These are phyloP conservation scores for Colletotrichum tabaci DNA, from an alignment of 2,329 filamentous ascomycete genomes.

Conservation along the genomic window DNA sequence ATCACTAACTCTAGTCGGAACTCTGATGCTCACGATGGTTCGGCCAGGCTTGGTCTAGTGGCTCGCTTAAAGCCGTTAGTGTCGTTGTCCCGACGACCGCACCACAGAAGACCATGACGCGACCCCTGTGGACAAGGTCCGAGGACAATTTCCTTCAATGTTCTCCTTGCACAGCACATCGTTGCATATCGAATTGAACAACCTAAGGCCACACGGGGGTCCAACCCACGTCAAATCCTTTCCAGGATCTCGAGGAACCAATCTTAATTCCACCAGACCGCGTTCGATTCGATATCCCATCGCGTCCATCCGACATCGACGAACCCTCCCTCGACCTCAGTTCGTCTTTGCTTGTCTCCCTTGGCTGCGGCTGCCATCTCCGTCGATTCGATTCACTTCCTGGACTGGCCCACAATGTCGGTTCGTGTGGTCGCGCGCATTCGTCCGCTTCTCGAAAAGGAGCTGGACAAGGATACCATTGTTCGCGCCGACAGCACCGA, in stretches of 20 bases:
- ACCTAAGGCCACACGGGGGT: conserved; percentile 25
- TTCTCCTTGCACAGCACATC: conserved; percentile 34
- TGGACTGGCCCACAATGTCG: conserved; percentile 61
- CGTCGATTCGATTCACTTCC: conserved; percentile 15
- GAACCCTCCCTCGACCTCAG: not conserved
- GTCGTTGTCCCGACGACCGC: conserved; percentile 31
- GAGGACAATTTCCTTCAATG: conserved; percentile 8
- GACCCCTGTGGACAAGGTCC: conserved; percentile 32
- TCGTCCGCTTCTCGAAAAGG: conserved; percentile 87
- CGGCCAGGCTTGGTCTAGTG: no score
- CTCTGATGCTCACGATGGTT: not conserved
- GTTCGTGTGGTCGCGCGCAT: conserved; percentile 93
- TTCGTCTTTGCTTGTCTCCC: conserved; percentile 3
- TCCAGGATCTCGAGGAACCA: conserved; percentile 16
- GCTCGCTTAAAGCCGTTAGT: not conserved
- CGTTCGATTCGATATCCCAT: conserved; percentile 12
- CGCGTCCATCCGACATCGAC: conserved; percentile 4
- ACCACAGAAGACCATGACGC: conserved; percentile 4
- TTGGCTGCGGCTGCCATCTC: conserved; percentile 3
- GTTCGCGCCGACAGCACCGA: conserved; percentile 77
- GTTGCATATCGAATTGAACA: conserved; percentile 3
- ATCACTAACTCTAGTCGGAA: no score
- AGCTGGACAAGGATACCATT: conserved; percentile 90
- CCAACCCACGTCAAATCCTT: conserved; percentile 25
- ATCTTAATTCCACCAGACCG: conserved; percentile 14